Evolutionary conservation across 192 early-diverging fungal genomes (phyloP).

Genomic region (Umbelopsis isabellina): DNA sequence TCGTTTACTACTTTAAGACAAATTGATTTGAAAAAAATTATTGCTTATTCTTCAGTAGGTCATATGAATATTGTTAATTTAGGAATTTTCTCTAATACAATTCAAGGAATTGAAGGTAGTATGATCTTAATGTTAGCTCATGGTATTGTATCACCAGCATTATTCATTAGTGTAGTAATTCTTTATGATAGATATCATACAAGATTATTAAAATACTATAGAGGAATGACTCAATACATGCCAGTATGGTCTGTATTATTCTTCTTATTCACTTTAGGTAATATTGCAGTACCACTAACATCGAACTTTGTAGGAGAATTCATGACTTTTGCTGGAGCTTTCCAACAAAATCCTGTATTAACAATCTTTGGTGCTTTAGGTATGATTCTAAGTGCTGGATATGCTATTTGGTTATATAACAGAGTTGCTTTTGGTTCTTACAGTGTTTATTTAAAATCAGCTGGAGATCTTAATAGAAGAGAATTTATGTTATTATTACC

Average conservation of each 20-base stretch:
- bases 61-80: slow-evolving; percentile 57
- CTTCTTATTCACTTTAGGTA: slow-evolving; percentile 69
- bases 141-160: slow-evolving; percentile 51
- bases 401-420: slow-evolving; percentile 38
- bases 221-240: slow-evolving; percentile 62
- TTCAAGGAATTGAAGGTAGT: too few species aligned
- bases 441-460: slow-evolving; percentile 17
- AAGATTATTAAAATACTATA: slow-evolving; percentile 74
- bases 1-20: slow-evolving; percentile 72
- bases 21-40: slow-evolving; percentile 76
- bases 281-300: slow-evolving; percentile 68
- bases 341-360: slow-evolving; percentile 64
- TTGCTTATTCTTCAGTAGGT: slow-evolving; percentile 72
- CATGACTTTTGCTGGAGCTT: slow-evolving; percentile 64
- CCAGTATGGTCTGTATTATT: slow-evolving; percentile 62
- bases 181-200: slow-evolving; percentile 75
- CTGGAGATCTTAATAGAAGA: slow-evolving; percentile 17
- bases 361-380: slow-evolving; percentile 61
- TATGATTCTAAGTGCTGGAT: slow-evolving; percentile 65
- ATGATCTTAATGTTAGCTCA: too few species aligned
- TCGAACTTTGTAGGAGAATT: slow-evolving; percentile 74
- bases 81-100: too few species aligned
- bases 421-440: slow-evolving; percentile 23
- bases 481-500: slow-evolving; percentile 19
- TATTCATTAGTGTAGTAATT: slow-evolving; percentile 72